Percentiles rank a stretch among this genome's conserved stretches.
phyloP scores from a whole-genome alignment of 805 yeast species.

The Ogataea glucozyma region DNA sequence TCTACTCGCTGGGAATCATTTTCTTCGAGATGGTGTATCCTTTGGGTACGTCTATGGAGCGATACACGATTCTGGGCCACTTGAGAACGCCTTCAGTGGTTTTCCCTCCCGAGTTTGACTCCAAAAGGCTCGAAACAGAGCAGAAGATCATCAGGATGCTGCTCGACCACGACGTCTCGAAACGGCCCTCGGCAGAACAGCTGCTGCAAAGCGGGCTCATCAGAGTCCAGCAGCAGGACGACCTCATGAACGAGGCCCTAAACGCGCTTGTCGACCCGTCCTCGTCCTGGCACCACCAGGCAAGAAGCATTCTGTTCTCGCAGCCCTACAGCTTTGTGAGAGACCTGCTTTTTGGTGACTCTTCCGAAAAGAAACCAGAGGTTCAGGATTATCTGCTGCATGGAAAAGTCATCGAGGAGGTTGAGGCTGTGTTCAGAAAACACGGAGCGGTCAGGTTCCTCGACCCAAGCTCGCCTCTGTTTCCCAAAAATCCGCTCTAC shows the following conservation, averaged over 20 bases:
- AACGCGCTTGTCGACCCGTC: constrained; percentile 84
- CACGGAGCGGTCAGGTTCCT: constrained; percentile 82
- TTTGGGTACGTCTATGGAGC: constrained; percentile 90
- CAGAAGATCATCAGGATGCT: constrained; percentile 64
- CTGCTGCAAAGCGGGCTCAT: constrained; percentile 78
- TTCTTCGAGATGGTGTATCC: constrained; percentile 93
- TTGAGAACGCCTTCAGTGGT: constrained; percentile 59
- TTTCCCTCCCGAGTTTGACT: constrained; percentile 71
- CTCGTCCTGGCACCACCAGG: constrained; percentile 93
- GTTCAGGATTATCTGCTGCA: constrained; percentile 56
- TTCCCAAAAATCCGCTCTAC: constrained; percentile 79
- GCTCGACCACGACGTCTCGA: constrained; percentile 74
- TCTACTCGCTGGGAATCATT: constrained; percentile 92
- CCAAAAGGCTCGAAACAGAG: constrained; percentile 54
- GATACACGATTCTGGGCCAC: constrained; percentile 69
- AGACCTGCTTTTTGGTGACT: constrained; percentile 76
- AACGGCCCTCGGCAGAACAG: constrained; percentile 77
- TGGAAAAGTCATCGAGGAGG: constrained; percentile 57
- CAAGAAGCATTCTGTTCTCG: constrained; percentile 79
- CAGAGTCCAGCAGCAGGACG: constrained; percentile 89
- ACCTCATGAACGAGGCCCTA: constrained; percentile 83
- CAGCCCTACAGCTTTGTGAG: constrained; percentile 84
- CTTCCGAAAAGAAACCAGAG: constrained; percentile 29
- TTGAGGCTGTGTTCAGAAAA: constrained; percentile 61
- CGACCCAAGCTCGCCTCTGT: constrained; percentile 64